Base-by-base conservation (phyloP, 73 alveolate genomes). In the Paramecium octaurelia region DNA sequence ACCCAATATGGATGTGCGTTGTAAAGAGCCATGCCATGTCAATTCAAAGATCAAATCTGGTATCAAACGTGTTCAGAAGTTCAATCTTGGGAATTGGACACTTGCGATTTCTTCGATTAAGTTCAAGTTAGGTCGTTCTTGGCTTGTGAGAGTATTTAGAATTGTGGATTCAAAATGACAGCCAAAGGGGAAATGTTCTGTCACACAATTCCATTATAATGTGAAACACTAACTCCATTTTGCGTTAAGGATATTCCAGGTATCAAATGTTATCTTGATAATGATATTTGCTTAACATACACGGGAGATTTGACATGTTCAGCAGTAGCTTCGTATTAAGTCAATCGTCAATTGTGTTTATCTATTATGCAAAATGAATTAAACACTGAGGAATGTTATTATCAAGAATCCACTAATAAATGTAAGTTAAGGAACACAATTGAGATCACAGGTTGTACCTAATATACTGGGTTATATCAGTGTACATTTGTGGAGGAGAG, bases 181-280 rank as follows among this genome's bases (percentile, higher is more conserved):
- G 10, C 5, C 0, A 29, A 8, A 73, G 87, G 60, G 8, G 59
- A 31, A 2, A 12, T 23, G 35, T 73, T 73, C 12, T 73, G 87
- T 73, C 34, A 73, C 18, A 9, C 10, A 14, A 35, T 12, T 38
- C 57, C 87, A 4, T 73, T 73, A 18, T 1, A 23, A 35, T 73
- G 87, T 73, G 87, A 73, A 18, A 9, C 24, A 16, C n/a, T 73
- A 14, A 31, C 57, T 2, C 46, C 87, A 1, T 73, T 73, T 16
- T 73, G 87, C 38, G 59, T 38, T 16, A 35, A 35, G 7, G 87
- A 73, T 73, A 73, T 73, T 73, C 87, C 87, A n/a, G 87, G 87
- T 3, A 16, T 73, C 2, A 12, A 73, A 2, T 73, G 87, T 14
- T 73, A 73, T 73, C 20, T 36, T 16, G 87, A 73, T 34, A 38